A percentile compares a stretch with the other conserved stretches of the same genome.
Evolutionary conservation across 2,329 filamentous ascomycete genomes (phyloP).

Genomic region (Talaromyces amestolkiae): DNA sequence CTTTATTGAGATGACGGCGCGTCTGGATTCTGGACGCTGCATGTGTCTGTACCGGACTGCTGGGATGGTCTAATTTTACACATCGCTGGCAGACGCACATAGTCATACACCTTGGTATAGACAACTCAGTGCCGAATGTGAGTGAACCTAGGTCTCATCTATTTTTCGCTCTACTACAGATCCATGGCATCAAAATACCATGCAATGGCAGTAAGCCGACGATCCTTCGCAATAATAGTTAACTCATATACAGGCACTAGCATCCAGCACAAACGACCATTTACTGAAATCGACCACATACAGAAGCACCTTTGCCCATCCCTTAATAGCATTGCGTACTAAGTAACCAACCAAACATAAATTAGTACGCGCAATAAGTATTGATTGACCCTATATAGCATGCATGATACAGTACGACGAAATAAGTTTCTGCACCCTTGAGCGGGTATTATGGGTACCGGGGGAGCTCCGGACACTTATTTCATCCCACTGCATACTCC

Average conservation of each 20-base stretch:
- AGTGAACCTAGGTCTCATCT: not conserved
- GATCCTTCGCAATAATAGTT: not conserved
- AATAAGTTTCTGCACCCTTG: too few relatives aligned
- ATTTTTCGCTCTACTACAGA: not conserved
- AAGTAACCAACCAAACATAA: not conserved
- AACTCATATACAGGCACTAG: not conserved
- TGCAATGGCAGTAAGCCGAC: not conserved
- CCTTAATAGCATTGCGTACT: not conserved
- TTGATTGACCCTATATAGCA: not conserved
- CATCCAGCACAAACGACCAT: not conserved
- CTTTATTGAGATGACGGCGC: not conserved
- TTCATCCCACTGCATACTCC: not conserved
- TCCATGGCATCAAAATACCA: not conserved
- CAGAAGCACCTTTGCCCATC: not conserved
- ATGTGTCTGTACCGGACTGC: not conserved
- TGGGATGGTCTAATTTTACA: constrained; percentile 2
- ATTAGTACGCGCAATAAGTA: not conserved
- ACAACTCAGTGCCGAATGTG: not conserved
- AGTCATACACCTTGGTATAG: not conserved
- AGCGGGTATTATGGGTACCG: too few relatives aligned
- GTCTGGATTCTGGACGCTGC: not conserved
- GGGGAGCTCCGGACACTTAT: too few relatives aligned
- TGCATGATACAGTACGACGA: too few relatives aligned
- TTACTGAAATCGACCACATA: not conserved
- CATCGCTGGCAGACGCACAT: not conserved